phyloP scores from a whole-genome alignment of 176 grass and related monocot species.

The Carex myosuroides region DNA sequence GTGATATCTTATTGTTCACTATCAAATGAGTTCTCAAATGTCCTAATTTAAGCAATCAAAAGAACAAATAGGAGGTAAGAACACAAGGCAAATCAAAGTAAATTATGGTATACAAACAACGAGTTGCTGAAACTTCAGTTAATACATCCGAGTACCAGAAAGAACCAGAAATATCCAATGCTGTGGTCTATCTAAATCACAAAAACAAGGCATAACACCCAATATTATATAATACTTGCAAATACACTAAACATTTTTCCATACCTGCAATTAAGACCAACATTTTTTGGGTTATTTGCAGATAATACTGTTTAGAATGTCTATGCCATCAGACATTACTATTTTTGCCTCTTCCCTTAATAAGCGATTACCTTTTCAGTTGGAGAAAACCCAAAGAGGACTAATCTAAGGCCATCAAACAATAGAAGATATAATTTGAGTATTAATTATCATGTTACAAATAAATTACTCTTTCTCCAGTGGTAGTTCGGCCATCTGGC shows the following conservation, averaged over 20 bases:
- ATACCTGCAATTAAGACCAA: not conserved
- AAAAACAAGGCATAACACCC: not conserved
- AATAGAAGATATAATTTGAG: not conserved
- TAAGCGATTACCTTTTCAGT: not conserved
- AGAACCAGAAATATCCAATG: not conserved
- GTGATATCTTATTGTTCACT: not conserved
- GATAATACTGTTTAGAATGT: not conserved
- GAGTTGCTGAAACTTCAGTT: not conserved
- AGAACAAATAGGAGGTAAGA: not conserved
- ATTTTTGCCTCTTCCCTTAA: not conserved
- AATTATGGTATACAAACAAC: not conserved
- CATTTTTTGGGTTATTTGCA: not conserved
- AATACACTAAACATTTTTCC: not conserved
- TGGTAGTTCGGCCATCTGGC: not conserved
- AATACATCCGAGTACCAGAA: not conserved
- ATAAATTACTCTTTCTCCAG: not conserved
- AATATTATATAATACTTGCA: not conserved
- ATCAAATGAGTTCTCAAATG: not conserved
- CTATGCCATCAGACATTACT: not conserved
- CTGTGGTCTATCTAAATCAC: not conserved
- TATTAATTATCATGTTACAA: not conserved
- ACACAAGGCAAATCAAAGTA: not conserved
- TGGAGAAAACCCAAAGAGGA: not conserved
- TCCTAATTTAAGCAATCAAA: not conserved
- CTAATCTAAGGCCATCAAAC: not conserved